A percentile compares a stretch with the other conserved stretches of the same genome.
Evolutionary conservation across 2,329 filamentous ascomycete species (phyloP).

Genomic region (Talaromyces atroroseus): DNA sequence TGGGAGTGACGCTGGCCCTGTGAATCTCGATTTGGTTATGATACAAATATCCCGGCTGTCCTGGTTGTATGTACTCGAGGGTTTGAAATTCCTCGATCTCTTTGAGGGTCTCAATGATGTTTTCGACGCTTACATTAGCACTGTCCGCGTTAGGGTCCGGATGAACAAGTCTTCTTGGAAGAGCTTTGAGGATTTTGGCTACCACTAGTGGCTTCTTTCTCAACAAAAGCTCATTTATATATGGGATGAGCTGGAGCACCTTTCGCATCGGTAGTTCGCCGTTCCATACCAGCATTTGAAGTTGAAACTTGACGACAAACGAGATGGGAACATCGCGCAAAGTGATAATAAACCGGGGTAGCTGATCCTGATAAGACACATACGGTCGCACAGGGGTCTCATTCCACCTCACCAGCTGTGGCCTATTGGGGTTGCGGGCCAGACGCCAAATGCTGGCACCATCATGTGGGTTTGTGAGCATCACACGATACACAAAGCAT

Average conservation of each 20-base stretch:
- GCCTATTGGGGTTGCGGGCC: conserved; percentile 17
- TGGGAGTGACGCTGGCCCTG: conserved; percentile 55
- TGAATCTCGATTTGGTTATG: conserved; percentile 47
- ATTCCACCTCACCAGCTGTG: conserved; percentile 18
- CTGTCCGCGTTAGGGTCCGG: conserved; percentile 49
- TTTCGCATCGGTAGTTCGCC: conserved; percentile 55
- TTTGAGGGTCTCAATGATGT: conserved; percentile 40
- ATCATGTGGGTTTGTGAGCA: conserved; percentile 24
- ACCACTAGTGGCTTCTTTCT: conserved; percentile 38
- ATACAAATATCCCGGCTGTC: conserved; percentile 8
- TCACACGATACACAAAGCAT: conserved; percentile 45
- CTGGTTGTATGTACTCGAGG: conserved; percentile 8
- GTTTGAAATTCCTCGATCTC: conserved; percentile 34
- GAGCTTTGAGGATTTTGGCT: conserved; percentile 48
- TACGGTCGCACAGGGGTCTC: conserved; percentile 13
- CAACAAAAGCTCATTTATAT: conserved; percentile 35
- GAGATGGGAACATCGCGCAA: conserved; percentile 30
- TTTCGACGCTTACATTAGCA: conserved; percentile 32
- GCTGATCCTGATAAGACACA: conserved; percentile 13
- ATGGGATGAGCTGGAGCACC: conserved; percentile 44
- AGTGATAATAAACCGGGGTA: conserved; percentile 13
- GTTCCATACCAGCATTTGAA: conserved; percentile 59
- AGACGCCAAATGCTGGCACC: conserved; percentile 22
- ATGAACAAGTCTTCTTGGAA: conserved; percentile 51
- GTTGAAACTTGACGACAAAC: conserved; percentile 56